A percentile compares a stretch with the other conserved stretches of the same genome.
Evolutionary conservation across 371 early-diverging fungal species (phyloP).

Genomic region (Entomophthora muscae): DNA sequence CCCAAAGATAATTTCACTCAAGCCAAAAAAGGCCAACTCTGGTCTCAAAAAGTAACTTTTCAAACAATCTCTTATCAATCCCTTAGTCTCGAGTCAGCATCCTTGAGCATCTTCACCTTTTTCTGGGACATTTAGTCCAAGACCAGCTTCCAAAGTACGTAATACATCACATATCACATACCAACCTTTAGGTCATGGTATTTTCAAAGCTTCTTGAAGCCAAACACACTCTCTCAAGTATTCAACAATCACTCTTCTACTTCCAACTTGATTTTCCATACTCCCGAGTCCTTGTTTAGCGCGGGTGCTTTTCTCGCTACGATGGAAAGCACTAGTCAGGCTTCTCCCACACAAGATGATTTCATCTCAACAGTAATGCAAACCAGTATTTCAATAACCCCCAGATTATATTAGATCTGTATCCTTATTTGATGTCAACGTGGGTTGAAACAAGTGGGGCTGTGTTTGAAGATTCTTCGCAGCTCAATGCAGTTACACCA

Average conservation of each 20-base stretch:
- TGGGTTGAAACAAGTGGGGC: background rate
- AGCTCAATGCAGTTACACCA: background rate
- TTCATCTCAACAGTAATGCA: background rate
- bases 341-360: background rate
- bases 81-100: background rate
- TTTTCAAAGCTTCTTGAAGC: background rate
- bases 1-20: background rate
- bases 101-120: background rate
- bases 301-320: background rate
- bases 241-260: background rate
- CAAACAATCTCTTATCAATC: background rate
- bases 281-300: background rate
- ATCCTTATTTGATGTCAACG: background rate
- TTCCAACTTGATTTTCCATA: background rate
- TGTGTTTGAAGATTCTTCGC: background rate
- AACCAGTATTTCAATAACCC: too few species aligned
- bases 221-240: background rate
- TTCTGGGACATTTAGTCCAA: background rate
- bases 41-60: slow-evolving; percentile 1
- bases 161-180: background rate
- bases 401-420: background rate
- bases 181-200: background rate
- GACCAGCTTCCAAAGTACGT: background rate
- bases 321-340: background rate
- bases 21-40: background rate